A percentile compares a stretch with the other conserved stretches of the same genome.
phyloP scores from a whole-genome alignment of 2,329 filamentous ascomycete genomes.

The Mycosphaerella sp. region DNA sequence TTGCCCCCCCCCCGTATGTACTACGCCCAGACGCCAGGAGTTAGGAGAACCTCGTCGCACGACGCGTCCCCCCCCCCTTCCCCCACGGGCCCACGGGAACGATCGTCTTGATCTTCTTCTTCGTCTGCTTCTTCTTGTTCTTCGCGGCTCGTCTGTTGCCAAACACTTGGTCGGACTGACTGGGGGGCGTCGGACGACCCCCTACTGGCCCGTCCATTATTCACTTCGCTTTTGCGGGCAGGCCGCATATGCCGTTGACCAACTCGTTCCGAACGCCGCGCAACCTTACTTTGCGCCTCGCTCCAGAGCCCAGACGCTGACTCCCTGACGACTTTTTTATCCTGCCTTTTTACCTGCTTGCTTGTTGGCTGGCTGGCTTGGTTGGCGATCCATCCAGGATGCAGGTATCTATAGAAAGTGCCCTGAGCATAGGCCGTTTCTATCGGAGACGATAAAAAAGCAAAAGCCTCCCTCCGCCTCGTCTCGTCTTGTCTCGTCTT shows the following conservation, averaged over 20 bases:
- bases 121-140: background rate
- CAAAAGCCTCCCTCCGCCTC: slow-evolving; percentile 7
- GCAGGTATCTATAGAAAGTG: slow-evolving; percentile 1
- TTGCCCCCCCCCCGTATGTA: background rate
- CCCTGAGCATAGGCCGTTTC: slow-evolving; percentile 5
- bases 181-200: background rate
- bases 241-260: slow-evolving; percentile 1
- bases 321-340: too few relatives aligned
- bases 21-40: too few relatives aligned
- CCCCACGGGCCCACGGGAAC: too few relatives aligned
- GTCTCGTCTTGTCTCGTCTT: background rate
- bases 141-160: background rate
- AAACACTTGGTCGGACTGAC: background rate
- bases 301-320: background rate
- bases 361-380: background rate
- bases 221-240: background rate
- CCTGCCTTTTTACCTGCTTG: slow-evolving; percentile 3
- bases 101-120: too few relatives aligned
- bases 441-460: slow-evolving; percentile 6
- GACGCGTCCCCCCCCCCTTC: too few relatives aligned
- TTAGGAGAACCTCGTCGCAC: too few relatives aligned
- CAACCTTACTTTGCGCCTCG: slow-evolving; percentile 3
- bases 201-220: background rate
- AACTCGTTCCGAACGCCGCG: slow-evolving; percentile 12
- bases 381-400: slow-evolving; percentile 1